phyloP scores from a whole-genome alignment of 306 rosid genomes.

The Macrotyloma uniflorum region DNA sequence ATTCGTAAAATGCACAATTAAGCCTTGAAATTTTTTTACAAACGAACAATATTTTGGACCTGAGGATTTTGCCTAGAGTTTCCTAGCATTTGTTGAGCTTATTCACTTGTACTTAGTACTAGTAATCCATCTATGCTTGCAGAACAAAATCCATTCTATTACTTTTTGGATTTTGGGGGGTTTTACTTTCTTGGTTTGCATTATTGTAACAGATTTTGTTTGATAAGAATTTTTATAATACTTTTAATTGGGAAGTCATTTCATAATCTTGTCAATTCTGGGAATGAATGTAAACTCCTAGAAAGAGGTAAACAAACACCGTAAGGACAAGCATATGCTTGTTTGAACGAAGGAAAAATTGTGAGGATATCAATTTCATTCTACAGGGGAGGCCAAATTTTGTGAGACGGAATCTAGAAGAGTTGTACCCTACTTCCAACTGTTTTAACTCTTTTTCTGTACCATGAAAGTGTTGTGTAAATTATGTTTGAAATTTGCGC shows the following conservation, averaged over 20 bases:
- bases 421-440: neutral
- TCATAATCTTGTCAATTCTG: neutral
- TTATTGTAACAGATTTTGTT: neutral
- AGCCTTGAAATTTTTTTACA: neutral
- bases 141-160: neutral
- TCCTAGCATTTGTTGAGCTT: neutral
- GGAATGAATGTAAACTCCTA: neutral
- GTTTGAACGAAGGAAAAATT: neutral
- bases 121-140: neutral
- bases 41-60: neutral
- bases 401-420: neutral
- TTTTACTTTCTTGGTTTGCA: neutral
- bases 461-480: neutral
- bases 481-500: neutral
- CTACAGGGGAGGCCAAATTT: neutral
- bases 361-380: neutral
- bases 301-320: neutral
- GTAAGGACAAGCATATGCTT: constrained; percentile 2
- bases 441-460: neutral
- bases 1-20: no score
- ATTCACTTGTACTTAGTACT: neutral
- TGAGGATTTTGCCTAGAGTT: neutral
- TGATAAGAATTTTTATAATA: neutral
- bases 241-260: neutral
- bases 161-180: neutral